Evolutionary conservation across 345 rosid genomes (phyloP), one percentile per base, ranked within the genome.

Genomic region (Moricandia arvensis): DNA sequence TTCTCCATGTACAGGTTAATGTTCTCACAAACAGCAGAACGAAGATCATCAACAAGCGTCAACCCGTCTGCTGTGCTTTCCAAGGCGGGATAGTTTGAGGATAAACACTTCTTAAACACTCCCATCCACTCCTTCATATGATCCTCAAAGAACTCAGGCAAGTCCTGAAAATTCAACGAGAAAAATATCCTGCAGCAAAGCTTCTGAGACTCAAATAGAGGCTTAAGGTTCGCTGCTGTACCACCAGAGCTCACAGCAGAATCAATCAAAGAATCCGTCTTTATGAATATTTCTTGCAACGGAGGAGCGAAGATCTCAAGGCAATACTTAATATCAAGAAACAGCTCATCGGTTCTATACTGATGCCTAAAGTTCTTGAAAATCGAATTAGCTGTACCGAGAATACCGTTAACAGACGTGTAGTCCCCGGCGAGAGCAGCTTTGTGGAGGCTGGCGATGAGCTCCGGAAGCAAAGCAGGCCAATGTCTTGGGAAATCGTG

Each of bases 141-240:
- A 79, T 95, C 99, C 87, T 95, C 99, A 30, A 95, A 95, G 72
- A 82, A 95, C 85, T 92, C 99, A 0, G 99, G 97, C 81, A 95
- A 68, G 41, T 95, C 99, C 80, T 89, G 95, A 77, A 85, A 92
- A 75, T 95, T 95, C 80, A 95, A 66, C 0, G 97, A 92, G 74
- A 79, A 92, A 71, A 95, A 95, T 65, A 92, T 85, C 74, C 97
- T 86, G 80, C 93, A 95, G 65, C 99, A 95, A 63, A 92, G 79
- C 80, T 85, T 88, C 77, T 90, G 97, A 0, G 96, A 91, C 85
- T 92, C 97, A 4, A 92, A 86, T n/a, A 89, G 66, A 0, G 90
- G 85, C 79, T 82, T 83, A 31, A 95, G 80, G 15, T 77, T 70
- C 27, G 66, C 86, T 9, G 83, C 83, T 1, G 92, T 57, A 4